Conservation (phyloP, 2,329 filamentous ascomycete genomes). For the Tolypocladium amazonense region DNA sequence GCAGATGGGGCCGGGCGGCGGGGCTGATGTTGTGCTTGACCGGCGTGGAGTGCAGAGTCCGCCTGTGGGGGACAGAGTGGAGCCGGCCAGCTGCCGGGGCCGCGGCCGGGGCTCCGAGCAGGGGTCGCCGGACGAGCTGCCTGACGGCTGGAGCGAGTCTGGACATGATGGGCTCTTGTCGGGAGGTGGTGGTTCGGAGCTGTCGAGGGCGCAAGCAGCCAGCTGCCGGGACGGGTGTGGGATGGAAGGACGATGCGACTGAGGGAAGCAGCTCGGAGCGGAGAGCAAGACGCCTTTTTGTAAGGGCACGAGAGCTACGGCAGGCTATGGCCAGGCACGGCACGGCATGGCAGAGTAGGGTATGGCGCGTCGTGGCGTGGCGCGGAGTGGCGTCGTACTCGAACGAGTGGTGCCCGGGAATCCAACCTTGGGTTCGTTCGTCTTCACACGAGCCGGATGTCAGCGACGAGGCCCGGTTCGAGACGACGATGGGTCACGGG, state of each 20-base stretch:
- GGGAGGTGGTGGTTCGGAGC: not conserved
- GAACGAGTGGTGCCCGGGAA: not conserved
- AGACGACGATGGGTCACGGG: not conserved
- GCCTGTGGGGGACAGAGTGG: conserved; percentile 2
- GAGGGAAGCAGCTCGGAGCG: not conserved
- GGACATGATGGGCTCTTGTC: conserved; percentile 12
- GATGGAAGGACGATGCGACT: not conserved
- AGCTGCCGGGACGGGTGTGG: not conserved
- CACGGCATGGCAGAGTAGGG: not conserved
- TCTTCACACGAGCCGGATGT: not conserved
- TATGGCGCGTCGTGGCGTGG: not conserved
- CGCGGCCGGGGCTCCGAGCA: conserved; percentile 1
- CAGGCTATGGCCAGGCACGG: not conserved
- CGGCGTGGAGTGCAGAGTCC: conserved; percentile 11
- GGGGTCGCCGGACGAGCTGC: conserved; percentile 9
- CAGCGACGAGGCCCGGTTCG: conserved; percentile 1
- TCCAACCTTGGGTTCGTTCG: not conserved
- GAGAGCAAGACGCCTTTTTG: not conserved
- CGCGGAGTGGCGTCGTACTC: not conserved
- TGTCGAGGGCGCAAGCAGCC: not conserved
- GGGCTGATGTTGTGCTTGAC: conserved; percentile 10
- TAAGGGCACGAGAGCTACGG: conserved; percentile 1
- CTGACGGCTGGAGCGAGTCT: conserved; percentile 11
- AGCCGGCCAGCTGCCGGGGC: conserved; percentile 4
- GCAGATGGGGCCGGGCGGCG: conserved; percentile 14